phyloP scores from a whole-genome alignment of 148 eudicot genomes.

The Pouteria glomerata region DNA sequence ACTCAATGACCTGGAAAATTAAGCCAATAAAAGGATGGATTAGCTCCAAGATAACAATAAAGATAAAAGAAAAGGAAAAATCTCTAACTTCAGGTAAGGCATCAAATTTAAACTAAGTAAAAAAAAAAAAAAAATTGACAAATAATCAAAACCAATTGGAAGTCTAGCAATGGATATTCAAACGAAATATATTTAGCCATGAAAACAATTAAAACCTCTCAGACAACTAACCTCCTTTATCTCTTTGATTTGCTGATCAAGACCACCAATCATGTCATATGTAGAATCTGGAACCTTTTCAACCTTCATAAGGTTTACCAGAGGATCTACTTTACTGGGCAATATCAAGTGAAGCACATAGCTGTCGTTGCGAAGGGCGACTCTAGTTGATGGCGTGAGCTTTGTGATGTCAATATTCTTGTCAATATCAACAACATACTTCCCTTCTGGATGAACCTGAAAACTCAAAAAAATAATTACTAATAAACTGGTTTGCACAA shows the following conservation, averaged over 20 bases:
- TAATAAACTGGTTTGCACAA: too few relatives aligned
- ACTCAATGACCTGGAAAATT: constrained; percentile 61
- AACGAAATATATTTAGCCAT: background rate
- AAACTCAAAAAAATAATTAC: background rate
- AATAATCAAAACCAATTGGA: background rate
- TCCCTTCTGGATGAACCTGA: constrained; percentile 86
- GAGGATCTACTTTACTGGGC: constrained; percentile 80
- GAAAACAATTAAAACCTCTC: background rate
- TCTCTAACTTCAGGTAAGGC: background rate
- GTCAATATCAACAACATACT: constrained; percentile 74
- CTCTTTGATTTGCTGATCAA: constrained; percentile 84
- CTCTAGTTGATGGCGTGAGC: constrained; percentile 75
- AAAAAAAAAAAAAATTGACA: background rate
- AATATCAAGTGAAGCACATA: constrained; percentile 69
- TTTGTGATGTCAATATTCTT: constrained; percentile 71
- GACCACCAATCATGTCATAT: constrained; percentile 83
- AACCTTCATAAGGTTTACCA: constrained; percentile 85
- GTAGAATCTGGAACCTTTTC: constrained; percentile 85
- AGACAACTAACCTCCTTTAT: constrained; percentile 55
- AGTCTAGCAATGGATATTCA: background rate
- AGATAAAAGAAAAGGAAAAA: background rate
- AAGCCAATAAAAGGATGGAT: constrained; percentile 5
- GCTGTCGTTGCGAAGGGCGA: constrained; percentile 74
- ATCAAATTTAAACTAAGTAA: background rate
- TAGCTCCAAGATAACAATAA: background rate